Evolutionary conservation across 2,329 filamentous ascomycete species (phyloP).

Genomic region (Cladorrhinum sp.): DNA sequence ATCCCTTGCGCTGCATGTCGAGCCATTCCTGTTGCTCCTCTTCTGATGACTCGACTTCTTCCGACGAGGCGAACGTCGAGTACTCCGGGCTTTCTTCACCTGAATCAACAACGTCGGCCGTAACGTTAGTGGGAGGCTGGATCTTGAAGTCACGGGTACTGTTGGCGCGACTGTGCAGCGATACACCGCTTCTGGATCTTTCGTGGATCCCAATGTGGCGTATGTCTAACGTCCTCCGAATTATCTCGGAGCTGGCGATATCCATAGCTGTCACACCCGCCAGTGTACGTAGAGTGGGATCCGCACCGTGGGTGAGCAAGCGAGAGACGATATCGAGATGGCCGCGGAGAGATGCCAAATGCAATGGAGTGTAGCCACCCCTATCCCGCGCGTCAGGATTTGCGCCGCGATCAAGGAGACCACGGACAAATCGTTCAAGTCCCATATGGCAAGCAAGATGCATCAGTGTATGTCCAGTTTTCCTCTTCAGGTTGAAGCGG

Average conservation of each 20-base stretch:
- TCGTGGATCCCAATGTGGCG: slow-evolving; percentile 57
- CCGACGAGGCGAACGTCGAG: slow-evolving; percentile 42
- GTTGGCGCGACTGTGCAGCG: slow-evolving; percentile 59
- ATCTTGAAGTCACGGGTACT: slow-evolving; percentile 60
- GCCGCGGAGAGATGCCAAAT: slow-evolving; percentile 74
- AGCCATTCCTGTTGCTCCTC: slow-evolving; percentile 41
- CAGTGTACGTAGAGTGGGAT: slow-evolving; percentile 66
- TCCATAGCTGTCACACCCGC: slow-evolving; percentile 70
- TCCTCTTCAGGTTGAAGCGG: slow-evolving; percentile 61
- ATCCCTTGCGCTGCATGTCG: slow-evolving; percentile 36
- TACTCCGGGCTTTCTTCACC: slow-evolving; percentile 46
- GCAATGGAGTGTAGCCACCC: slow-evolving; percentile 77
- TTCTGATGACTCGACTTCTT: slow-evolving; percentile 41
- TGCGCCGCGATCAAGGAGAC: slow-evolving; percentile 73
- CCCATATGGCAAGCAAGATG: slow-evolving; percentile 76
- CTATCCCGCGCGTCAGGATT: slow-evolving; percentile 72
- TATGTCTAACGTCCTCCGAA: slow-evolving; percentile 63
- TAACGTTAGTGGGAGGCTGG: slow-evolving; percentile 53
- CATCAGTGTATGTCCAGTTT: slow-evolving; percentile 75
- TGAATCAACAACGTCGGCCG: slow-evolving; percentile 40
- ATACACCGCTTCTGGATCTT: slow-evolving; percentile 49
- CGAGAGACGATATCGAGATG: slow-evolving; percentile 73
- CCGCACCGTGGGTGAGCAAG: slow-evolving; percentile 69
- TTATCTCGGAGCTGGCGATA: slow-evolving; percentile 62
- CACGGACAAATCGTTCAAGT: slow-evolving; percentile 71